A percentile compares a stretch with the other conserved stretches of the same genome.
phyloP scores from a whole-genome alignment of 129 eudicot species.

The Centella asiatica region DNA sequence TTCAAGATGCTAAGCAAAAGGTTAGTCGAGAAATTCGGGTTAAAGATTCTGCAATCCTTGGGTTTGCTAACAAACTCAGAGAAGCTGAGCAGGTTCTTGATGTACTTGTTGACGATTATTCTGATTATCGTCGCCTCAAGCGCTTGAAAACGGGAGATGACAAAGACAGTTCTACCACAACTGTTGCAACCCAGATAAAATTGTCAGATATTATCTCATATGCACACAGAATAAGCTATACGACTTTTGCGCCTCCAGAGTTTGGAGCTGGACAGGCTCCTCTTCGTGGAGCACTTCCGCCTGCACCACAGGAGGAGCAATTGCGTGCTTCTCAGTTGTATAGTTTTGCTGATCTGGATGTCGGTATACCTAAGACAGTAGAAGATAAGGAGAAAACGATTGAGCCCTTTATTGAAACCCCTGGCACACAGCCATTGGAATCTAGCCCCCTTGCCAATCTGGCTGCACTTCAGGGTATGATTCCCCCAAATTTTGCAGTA shows the following conservation, averaged over 20 bases:
- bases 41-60: conserved; percentile 59
- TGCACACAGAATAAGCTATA: conserved; percentile 88
- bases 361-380: conserved; percentile 60
- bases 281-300: conserved; percentile 88
- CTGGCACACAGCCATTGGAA: conserved; percentile 26
- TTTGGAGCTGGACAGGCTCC: conserved; percentile 87
- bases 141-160: conserved; percentile 43
- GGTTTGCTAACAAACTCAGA: conserved; percentile 73
- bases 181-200: conserved; percentile 62
- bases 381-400: conserved; percentile 49
- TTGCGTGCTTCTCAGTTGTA: conserved; percentile 90
- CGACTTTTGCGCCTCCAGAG: conserved; percentile 96
- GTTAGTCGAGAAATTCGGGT: conserved; percentile 52
- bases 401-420: conserved; percentile 56
- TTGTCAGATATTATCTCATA: conserved; percentile 64
- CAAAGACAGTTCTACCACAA: conserved; percentile 50
- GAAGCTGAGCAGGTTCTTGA: conserved; percentile 85
- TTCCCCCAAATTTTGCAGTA: conserved; percentile 68
- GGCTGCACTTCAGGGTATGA: conserved; percentile 31
- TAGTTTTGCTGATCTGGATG: conserved; percentile 66
- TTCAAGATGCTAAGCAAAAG: conserved; percentile 75
- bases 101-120: conserved; percentile 79
- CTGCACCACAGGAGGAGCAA: conserved; percentile 98
- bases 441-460: conserved; percentile 37
- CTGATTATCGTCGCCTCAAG: conserved; percentile 68